phyloP scores from a whole-genome alignment of 192 early-diverging fungal species.

The Coemansia reversa region DNA sequence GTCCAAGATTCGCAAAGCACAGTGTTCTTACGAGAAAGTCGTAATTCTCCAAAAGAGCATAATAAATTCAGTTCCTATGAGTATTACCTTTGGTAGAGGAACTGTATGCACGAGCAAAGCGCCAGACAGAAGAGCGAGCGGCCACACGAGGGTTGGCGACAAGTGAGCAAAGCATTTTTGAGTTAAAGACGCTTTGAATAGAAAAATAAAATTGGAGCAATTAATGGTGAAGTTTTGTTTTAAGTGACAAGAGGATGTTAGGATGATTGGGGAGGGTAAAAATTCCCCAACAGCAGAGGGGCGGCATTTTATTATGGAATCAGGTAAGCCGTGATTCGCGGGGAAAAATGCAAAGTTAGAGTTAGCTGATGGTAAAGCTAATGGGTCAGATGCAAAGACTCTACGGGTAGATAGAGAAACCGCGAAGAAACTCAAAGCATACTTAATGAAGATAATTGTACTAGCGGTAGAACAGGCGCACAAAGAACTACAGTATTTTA shows the following conservation, averaged over 20 bases:
- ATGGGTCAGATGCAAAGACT: too few species aligned
- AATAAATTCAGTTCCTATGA: neutral
- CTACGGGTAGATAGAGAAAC: too few species aligned
- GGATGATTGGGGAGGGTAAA: neutral
- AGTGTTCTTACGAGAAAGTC: neutral
- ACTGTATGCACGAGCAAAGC: constrained; percentile 51
- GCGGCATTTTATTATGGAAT: neutral
- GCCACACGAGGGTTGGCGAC: constrained; percentile 28
- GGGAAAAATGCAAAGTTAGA: constrained; percentile 5
- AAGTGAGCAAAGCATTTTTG: constrained; percentile 50
- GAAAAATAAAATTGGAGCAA: too few species aligned
- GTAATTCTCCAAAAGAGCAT: neutral
- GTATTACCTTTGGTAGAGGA: constrained; percentile 46
- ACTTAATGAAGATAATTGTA: too few species aligned
- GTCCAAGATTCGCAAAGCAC: neutral
- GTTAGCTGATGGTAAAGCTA: too few species aligned
- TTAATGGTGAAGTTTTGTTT: too few species aligned
- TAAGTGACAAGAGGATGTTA: too few species aligned
- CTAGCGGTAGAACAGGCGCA: too few species aligned
- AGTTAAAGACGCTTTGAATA: too few species aligned
- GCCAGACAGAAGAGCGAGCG: constrained; percentile 19
- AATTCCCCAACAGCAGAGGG: constrained; percentile 8
- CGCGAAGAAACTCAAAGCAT: too few species aligned
- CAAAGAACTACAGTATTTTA: too few species aligned
- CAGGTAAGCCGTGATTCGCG: neutral